A percentile compares a stretch with the other conserved stretches of the same genome.
Conservation (phyloP, 345 rosid species). For the Melastoma malabathricum region DNA sequence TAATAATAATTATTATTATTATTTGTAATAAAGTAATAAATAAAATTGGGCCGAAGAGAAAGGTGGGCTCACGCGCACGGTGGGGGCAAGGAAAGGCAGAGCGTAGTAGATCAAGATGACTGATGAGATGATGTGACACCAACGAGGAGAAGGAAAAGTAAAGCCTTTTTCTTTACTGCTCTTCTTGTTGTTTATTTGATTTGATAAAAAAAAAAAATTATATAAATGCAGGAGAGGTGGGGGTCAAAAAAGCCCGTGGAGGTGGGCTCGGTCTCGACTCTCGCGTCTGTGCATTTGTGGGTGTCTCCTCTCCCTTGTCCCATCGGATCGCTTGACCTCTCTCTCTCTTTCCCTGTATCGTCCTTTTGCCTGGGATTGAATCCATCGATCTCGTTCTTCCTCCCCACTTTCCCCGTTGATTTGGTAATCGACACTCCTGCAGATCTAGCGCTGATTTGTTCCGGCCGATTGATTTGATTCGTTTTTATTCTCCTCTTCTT, state of each 20-base stretch:
- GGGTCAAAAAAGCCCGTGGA: too few species aligned
- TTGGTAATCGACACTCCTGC: conserved; percentile 1
- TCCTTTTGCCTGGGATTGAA: background rate
- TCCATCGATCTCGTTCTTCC: conserved; percentile 3
- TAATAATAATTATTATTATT: background rate
- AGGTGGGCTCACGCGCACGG: background rate
- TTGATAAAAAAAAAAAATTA: too few species aligned
- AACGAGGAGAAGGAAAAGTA: too few species aligned
- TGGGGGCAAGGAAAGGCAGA: too few species aligned
- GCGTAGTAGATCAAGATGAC: too few species aligned
- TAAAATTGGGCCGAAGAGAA: background rate
- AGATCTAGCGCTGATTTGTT: conserved; percentile 32
- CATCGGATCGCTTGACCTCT: background rate
- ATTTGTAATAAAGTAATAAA: background rate
- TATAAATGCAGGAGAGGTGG: background rate
- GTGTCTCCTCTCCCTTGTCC: background rate
- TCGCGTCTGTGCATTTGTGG: background rate
- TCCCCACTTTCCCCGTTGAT: background rate
- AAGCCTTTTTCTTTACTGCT: too few species aligned
- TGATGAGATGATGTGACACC: too few species aligned
- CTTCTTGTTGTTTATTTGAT: too few species aligned
- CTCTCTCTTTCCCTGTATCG: background rate
- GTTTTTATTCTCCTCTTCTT: too few species aligned
- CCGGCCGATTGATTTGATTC: too few species aligned
- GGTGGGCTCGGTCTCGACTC: background rate